phyloP scores from a whole-genome alignment of 306 rosid genomes.

The Rubus idaeus region DNA sequence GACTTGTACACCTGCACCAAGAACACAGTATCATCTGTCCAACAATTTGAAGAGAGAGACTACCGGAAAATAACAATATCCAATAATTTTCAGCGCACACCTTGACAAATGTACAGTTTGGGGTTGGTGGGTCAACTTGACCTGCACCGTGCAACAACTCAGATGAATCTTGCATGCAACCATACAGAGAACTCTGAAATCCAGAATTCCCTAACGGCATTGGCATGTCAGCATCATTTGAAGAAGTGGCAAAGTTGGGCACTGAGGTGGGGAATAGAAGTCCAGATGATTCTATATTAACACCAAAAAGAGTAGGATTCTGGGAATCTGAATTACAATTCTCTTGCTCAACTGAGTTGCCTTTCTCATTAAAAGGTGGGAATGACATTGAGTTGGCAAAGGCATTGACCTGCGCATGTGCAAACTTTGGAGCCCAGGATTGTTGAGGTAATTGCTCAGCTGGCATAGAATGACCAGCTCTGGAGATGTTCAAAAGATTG shows the following conservation, averaged over 20 bases:
- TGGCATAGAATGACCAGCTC: conserved; percentile 56
- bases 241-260: conserved; percentile 46
- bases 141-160: conserved; percentile 68
- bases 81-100: conserved; percentile 34
- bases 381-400: conserved; percentile 55
- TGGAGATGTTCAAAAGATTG: conserved; percentile 49
- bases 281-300: conserved; percentile 79
- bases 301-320: conserved; percentile 70
- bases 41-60: conserved; percentile 8
- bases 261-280: conserved; percentile 73
- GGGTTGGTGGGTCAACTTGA: conserved; percentile 61
- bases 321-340: conserved; percentile 54
- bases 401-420: conserved; percentile 51
- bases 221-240: conserved; percentile 54
- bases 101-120: conserved; percentile 72
- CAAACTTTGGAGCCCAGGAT: conserved; percentile 53
- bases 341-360: conserved; percentile 42
- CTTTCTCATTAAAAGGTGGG: conserved; percentile 60
- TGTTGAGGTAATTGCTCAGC: conserved; percentile 69
- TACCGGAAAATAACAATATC: conserved; percentile 11
- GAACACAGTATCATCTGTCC: conserved; percentile 28
- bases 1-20: conserved; percentile 70
- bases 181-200: conserved; percentile 59
- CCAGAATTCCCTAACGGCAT: conserved; percentile 68
- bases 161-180: conserved; percentile 62